Evolutionary conservation across 495 filamentous ascomycete genomes (phyloP), one percentile per base, ranked within the genome.

Genomic region (Penicillium subrubescens): DNA sequence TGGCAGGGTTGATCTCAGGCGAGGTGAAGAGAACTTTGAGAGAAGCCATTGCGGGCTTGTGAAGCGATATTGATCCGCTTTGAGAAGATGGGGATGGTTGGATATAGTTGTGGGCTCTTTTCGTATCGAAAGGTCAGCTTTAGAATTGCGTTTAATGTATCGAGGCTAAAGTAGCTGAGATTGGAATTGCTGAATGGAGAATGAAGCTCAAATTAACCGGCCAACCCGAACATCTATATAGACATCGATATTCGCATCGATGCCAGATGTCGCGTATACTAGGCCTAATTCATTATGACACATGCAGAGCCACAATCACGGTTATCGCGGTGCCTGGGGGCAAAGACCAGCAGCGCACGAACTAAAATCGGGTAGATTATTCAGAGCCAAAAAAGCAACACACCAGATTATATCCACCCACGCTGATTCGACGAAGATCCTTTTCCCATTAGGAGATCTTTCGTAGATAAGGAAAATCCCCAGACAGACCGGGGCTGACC

Each of bases 1-100:
- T 96, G 75, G 88, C 79, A 1, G 92, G 92, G 71, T 96, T 94
- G 73, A 84, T 66, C 60, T 82, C 76, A 3, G 82, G 82, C 46
- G 81, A 73, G 41, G 63, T 50, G 46, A 75, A 71, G 19, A 80
- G 70, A 17, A 66, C 35, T 29, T 70, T 77, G 43, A 75, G 27
- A 34, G 70, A 70, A 29, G 61, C 70, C 68, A 68, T 62, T 41
- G 31, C 44, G 31, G 54, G 46, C 44, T 19, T 12, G 12, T 0
- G 48, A 31, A 52, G 48, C 48, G 48, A 7, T 14, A 23, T 31
- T 15, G 5, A 17, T 29, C 15, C 48, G 23, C 23, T 52, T 31
- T 17, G 12, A 15, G 11, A 31, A 31, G 11, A 52, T 52, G 25
- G 10, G 2, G n/a, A 15, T 52, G 25, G 27, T 12, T 2, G 48